phyloP scores from a whole-genome alignment of 2,329 filamentous ascomycete species.

The Talaromyces islandicus region DNA sequence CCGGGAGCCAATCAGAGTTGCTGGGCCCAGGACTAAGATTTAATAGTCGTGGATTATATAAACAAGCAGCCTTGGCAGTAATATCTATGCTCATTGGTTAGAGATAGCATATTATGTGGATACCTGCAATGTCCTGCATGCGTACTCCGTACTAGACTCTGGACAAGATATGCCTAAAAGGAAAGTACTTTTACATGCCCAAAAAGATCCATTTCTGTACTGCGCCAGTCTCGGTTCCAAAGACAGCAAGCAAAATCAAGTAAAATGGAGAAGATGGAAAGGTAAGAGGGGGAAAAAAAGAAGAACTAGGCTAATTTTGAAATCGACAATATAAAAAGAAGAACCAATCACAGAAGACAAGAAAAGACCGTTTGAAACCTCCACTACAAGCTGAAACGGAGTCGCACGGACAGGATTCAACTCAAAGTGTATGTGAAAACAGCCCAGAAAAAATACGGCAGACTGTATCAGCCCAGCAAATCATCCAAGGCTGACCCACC shows the following conservation, averaged over 20 bases:
- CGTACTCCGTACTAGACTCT: too few species aligned
- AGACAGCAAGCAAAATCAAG: background rate
- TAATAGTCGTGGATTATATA: background rate
- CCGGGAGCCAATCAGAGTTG: background rate
- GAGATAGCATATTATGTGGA: too few species aligned
- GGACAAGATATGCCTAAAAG: too few species aligned
- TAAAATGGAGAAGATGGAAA: background rate
- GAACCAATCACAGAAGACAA: background rate
- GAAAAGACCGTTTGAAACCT: background rate
- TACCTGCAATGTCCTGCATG: too few species aligned
- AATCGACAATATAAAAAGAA: background rate
- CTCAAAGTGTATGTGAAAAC: constrained; percentile 22
- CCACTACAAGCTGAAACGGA: background rate
- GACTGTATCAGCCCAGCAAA: constrained; percentile 3
- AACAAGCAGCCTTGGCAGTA: background rate
- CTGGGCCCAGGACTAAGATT: background rate
- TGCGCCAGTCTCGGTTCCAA: background rate
- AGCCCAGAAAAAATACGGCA: constrained; percentile 23
- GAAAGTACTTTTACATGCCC: too few species aligned
- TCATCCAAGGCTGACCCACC: background rate
- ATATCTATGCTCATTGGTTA: background rate
- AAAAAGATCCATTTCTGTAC: background rate
- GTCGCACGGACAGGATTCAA: background rate
- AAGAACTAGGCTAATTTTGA: background rate
- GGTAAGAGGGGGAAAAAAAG: background rate